Base-by-base conservation (phyloP, 441 rosid genomes). In the Gossypium schwendimanii region DNA sequence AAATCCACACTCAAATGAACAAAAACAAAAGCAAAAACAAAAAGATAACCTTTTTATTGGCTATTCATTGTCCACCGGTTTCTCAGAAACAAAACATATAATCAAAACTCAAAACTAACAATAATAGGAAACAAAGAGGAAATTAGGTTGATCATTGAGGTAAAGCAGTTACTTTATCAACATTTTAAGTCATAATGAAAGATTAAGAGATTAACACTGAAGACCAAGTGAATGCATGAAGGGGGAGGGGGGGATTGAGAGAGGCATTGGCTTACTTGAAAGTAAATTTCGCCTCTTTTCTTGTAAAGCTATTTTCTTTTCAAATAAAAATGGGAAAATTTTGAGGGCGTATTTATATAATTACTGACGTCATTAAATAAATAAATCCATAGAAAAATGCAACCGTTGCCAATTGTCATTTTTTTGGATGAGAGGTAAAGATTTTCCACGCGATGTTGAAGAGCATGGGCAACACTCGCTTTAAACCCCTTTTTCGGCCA, bases 401-500 rank as follows among this genome's bases (percentile, higher is more conserved):
- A 26, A 59, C 6, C 41, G 41, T 36, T 36, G 10, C 41, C 10
- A 36, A 36, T 36, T 36, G 10, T 7, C 41, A 1, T 7, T 7
- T 36, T 36, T 6, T 36, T 6, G 41, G 41, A 36, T 36, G 10
- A n/a, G 64, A 28, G 44, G 15, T 6, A 28, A 45, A 15, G 49
- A 36, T 62, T 47, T n/a, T 7, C 58, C 59, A 67, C 71, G 58
- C 59, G 44, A 50, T 28, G 0, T 26, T 15, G n/a, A 26, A 50
- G 71, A 50, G 71, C 71, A 41, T 67, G 44, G 10, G 9, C 17
- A 67, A 9, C 45, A 67, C 71, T 28, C 44, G 41, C 41, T 44
- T 49, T 50, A 67, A 49, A 63, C 52, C 68, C 68, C 20, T 36
- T 7, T 4, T 18, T 61, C 23, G 33, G 45, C 65, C 60, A 8